Conservation (phyloP, 2,329 filamentous ascomycete genomes). For the Colletotrichum liaoningense region DNA sequence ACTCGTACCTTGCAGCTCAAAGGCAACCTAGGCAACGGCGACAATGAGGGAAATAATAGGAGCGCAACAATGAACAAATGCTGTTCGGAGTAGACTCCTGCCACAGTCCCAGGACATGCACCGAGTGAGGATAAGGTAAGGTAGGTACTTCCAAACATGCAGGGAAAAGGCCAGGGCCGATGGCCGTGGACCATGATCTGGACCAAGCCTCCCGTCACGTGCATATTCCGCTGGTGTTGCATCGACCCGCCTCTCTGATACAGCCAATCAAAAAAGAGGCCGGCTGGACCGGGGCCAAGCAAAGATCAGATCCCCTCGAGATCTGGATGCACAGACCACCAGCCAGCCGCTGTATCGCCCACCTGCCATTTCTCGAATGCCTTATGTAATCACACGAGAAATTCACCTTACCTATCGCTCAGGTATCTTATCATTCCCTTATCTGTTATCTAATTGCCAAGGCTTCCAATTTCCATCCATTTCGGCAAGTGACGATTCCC, state of each 20-base stretch:
- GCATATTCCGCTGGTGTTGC: neutral
- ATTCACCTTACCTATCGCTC: too few species aligned
- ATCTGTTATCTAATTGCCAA: neutral
- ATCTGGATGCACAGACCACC: neutral
- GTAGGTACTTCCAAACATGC: neutral
- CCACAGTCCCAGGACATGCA: neutral
- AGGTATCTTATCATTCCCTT: neutral
- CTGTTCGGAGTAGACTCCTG: neutral
- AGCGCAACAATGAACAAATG: neutral
- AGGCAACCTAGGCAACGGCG: neutral
- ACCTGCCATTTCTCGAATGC: neutral
- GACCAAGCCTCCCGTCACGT: neutral
- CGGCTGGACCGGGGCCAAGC: neutral
- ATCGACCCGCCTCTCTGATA: neutral
- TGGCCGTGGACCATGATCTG: neutral
- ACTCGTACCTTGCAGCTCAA: neutral
- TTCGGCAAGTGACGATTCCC: neutral
- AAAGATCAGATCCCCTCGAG: neutral
- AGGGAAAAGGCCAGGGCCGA: neutral
- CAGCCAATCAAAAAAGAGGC: neutral
- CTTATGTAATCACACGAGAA: too few species aligned
- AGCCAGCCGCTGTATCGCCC: neutral
- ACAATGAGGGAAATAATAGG: neutral
- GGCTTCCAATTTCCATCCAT: neutral
- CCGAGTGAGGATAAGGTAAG: neutral